Evolutionary conservation across 495 filamentous ascomycete genomes (phyloP), one percentile per base, ranked within the genome.

Genomic region (Lophiotrema nucula): DNA sequence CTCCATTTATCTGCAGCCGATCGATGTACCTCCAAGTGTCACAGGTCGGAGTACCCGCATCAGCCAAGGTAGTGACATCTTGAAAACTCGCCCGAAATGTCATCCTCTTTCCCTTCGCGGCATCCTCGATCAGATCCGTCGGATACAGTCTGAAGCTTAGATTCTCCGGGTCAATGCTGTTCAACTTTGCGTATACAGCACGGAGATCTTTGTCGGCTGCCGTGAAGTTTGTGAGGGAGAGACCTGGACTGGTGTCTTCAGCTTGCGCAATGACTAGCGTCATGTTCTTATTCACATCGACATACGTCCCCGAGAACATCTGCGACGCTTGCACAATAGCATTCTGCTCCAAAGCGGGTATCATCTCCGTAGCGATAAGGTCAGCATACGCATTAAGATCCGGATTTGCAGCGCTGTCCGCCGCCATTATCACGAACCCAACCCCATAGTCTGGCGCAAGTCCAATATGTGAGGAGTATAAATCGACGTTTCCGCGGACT

Each of bases 371-470:
- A 3, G 49, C 3, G 19, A 53, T 43, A 6, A 53, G 5, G 25
- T 53, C 49, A 6, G 47, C 47, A 22, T 50, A 25, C 5, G 49
- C 49, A 19, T 53, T 53, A 16, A 53, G 19, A 53, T 53, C 49
- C n/a, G 49, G 49, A 43, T 53, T 53, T 16, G 19, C 19, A 8
- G n/a, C 56, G 16, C 72, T 56, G 10, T 62, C 53, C 1, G 54
- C 61, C 1, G 58, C 45, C 12, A 62, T 50, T 8, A 50, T 53
- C 12, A 43, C 58, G 25, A 58, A 63, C 8, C 60, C 67, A 15
- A 62, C 53, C 33, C 58, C 46, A 43, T 56, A 67, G 33, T 67
- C 67, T 1, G 56, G 60, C 4, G 57, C 38, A 1, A 67, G 43
- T 15, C 41, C 61, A n/a, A 67, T 13, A 11, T 41, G 41, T 12